Base-by-base conservation (phyloP, 768 basidiomycete species). In the Hebeloma cylindrosporum region DNA sequence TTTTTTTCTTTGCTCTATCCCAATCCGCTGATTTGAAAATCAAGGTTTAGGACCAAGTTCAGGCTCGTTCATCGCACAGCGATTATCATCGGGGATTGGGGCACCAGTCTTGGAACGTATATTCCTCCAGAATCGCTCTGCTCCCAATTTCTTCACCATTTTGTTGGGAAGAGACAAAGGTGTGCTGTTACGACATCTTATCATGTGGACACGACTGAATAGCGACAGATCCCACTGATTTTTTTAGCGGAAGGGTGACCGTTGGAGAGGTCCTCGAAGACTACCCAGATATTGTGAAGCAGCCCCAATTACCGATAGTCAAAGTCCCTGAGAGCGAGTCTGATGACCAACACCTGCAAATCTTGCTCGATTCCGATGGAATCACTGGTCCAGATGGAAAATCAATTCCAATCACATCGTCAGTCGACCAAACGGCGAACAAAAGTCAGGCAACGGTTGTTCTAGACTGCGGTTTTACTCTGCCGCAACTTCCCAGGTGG, bases 381-480 rank as follows among this genome's bases (percentile, higher is more conserved):
- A 66, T 88, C 41, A 73, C 81, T 17, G 85, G 80, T 1, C 82
- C 83, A 0, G 73, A 82, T 43, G 81, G 81, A 5, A 58, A 76
- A 21, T 47, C 65, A 13, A 75, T 84, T 31, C 53, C 65, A 14
- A 54, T 80, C 34, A 57, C 52, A 3, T 76, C 79, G 0, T 63
- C 59, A 20, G 83, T 85, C 11, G 54, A 64, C 7, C 63, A 71
- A 22, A 66, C 69, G 1, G 60, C 64, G 20, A 62, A 75, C 34
- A 63, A 62, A 7, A 64, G 65, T 11, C 79, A 79, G 51, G 65
- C 78, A 6, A 83, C 82, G 1, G 77, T 76, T 3, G 69, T 88
- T 3, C 65, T 88, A 22, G 87, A 89, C 57, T 80, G 82, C 3
- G 86, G 87, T 0, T 87, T 83, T 60, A 73, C 82, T 0, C 66